Conservation (phyloP, 805 yeast species). For the Kodamaea sagamina region DNA sequence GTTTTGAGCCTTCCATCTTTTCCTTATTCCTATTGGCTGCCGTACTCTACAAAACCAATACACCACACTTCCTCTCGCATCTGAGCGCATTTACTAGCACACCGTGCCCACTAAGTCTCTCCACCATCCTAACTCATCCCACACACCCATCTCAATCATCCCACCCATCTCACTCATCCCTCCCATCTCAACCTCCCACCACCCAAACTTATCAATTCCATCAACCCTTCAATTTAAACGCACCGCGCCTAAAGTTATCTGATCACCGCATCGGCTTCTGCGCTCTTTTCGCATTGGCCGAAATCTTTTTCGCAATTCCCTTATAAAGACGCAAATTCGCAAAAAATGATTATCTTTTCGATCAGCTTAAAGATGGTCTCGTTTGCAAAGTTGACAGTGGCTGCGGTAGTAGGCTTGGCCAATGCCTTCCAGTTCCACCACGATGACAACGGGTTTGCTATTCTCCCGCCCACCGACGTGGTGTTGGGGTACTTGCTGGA, state of each 20-base stretch:
- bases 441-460: slow-evolving; percentile 16
- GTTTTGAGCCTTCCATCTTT: too few relatives aligned
- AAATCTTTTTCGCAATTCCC: slow-evolving; percentile 3
- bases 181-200: not conserved
- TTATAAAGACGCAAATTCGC: slow-evolving; percentile 4
- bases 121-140: not conserved
- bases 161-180: not conserved
- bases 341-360: too few relatives aligned
- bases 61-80: too few relatives aligned
- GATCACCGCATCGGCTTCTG: slow-evolving; percentile 7
- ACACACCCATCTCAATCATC: not conserved
- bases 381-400: slow-evolving; percentile 10
- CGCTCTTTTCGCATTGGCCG: slow-evolving; percentile 3
- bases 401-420: slow-evolving; percentile 10
- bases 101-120: too few relatives aligned
- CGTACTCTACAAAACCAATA: too few relatives aligned
- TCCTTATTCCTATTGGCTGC: too few relatives aligned
- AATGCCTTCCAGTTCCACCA: slow-evolving; percentile 14
- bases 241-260: slow-evolving; percentile 6
- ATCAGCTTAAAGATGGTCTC: slow-evolving; percentile 15
- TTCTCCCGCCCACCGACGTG: slow-evolving; percentile 18
- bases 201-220: slow-evolving; percentile 1
- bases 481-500: slow-evolving; percentile 13
- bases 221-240: slow-evolving; percentile 3
- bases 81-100: too few relatives aligned